Conservation (phyloP, 2,329 filamentous ascomycete genomes). For the Colletotrichum sp. region DNA sequence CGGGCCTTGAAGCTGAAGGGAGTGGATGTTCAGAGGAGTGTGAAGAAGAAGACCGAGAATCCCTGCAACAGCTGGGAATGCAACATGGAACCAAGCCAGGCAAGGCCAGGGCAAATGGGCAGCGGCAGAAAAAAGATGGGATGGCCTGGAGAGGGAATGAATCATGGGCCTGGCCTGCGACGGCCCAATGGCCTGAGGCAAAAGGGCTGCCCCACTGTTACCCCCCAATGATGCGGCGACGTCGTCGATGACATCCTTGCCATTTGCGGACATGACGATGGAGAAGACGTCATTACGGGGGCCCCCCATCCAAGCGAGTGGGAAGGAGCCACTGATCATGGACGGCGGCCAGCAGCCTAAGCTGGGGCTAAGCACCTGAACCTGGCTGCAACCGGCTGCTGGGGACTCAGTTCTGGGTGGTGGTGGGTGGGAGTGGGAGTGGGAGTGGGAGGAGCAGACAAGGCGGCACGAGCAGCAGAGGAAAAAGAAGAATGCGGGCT, state of each 20-base stretch:
- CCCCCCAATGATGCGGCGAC: neutral
- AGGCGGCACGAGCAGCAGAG: neutral
- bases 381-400: neutral
- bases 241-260: neutral
- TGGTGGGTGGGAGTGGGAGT: neutral
- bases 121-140: neutral
- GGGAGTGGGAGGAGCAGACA: neutral
- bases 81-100: neutral
- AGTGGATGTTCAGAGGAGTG: neutral
- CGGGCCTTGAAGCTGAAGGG: neutral
- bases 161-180: constrained; percentile 4
- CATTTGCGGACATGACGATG: constrained; percentile 13
- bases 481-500: neutral
- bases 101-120: neutral
- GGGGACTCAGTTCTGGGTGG: neutral
- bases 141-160: neutral
- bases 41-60: neutral
- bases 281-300: constrained; percentile 12
- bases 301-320: constrained; percentile 15
- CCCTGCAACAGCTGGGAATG: neutral
- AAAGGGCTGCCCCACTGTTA: neutral
- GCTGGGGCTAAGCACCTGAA: neutral
- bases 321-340: neutral
- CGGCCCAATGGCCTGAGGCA: constrained; percentile 7
- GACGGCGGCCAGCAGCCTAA: neutral